Base-by-base conservation (phyloP, 192 early-diverging fungal genomes). In the Entrophospora sp. region DNA sequence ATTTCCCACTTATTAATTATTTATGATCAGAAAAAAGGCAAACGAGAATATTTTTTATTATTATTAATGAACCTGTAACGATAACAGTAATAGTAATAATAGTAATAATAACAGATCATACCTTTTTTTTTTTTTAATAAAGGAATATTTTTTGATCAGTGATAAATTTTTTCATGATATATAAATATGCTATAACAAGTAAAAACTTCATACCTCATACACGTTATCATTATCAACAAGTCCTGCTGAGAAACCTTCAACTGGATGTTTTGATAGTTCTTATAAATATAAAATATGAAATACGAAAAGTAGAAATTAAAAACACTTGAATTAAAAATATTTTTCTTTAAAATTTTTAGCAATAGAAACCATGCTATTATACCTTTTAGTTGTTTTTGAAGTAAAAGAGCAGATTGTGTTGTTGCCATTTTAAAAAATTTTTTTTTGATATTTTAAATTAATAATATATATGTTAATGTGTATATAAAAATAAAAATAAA, bases 211-310 rank as follows among this genome's bases (percentile, higher is more conserved):
- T 85, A 84, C 94, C 89, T 93, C 89, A 67, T 86, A 95, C 36
- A 97, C 79, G 68, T 95, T 91, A 58, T 78, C 73, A 22, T 92
- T 88, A 56, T 90, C 87, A 32, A 80, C 80, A 37, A 98, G 84
- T 1, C 95, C 95, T n/a, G 93, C 95, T 12, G 91, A 94, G 76
- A 95, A 97, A 5, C 89, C 81, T 63, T 86, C 81, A 9, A 87
- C 88, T 5, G 88, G 86, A 53, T 79, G 71, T 69, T 85, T 88
- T 30, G 78, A 71, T 20, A 97, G 74, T 64, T 95, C 91, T 92
- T n/a, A n/a, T n/a, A n/a, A 80, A 5, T 20, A 52, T 13, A 27
- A 69, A 34, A n/a, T 2, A 20, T 46, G 20, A 46, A 68, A 44
- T n/a, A 66, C 14, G 61, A 40, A 42, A 14, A 61, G 32, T 43